Conservation (phyloP, 1,284 basidiomycete species). For the Flammula alnicola region DNA sequence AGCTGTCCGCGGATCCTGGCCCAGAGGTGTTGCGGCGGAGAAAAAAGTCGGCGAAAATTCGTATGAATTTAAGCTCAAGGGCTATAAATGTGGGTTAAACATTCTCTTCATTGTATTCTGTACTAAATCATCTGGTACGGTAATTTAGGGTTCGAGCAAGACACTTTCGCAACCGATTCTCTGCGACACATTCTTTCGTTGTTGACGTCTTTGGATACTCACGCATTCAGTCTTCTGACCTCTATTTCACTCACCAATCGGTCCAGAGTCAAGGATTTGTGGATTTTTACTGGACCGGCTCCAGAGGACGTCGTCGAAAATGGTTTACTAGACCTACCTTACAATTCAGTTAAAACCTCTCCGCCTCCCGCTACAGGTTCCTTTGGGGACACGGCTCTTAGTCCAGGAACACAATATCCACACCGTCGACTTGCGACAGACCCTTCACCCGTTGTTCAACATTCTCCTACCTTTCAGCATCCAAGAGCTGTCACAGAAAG, state of each 20-base stretch:
- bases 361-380: constrained; percentile 27
- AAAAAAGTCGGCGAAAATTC: constrained; percentile 73
- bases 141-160: constrained; percentile 73
- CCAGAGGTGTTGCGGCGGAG: constrained; percentile 75
- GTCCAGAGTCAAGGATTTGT: constrained; percentile 76
- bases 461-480: constrained; percentile 28
- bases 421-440: constrained; percentile 42
- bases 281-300: constrained; percentile 72
- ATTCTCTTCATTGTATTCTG: constrained; percentile 9
- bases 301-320: constrained; percentile 33
- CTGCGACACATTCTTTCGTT: constrained; percentile 74
- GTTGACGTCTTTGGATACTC: constrained; percentile 66
- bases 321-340: neutral
- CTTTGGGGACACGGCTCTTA: constrained; percentile 2
- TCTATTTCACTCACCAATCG: constrained; percentile 71
- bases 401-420: constrained; percentile 27
- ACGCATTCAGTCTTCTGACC: constrained; percentile 69
- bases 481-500: constrained; percentile 35
- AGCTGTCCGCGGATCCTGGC: constrained; percentile 79
- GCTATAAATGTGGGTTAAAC: constrained; percentile 67
- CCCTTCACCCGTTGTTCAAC: constrained; percentile 23
- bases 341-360: constrained; percentile 32
- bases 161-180: constrained; percentile 77
- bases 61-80: constrained; percentile 81
- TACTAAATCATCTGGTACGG: neutral